These are phyloP conservation scores for Nicotiana otophora DNA, from an alignment of 257 asterid genomes.

Conservation along the genomic window DNA sequence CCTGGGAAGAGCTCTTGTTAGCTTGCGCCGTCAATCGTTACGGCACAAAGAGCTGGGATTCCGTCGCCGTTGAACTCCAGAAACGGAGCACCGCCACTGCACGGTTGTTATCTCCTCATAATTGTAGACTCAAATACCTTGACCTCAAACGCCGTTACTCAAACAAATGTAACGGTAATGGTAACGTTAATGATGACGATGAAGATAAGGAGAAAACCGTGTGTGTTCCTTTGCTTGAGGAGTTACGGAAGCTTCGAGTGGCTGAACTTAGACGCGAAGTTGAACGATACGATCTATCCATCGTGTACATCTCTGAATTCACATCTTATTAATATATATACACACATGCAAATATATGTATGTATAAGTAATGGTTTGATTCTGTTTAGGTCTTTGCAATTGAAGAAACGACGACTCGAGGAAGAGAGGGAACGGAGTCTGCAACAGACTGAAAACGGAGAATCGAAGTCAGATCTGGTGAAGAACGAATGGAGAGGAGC, in stretches of 20 bases:
- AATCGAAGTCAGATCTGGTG: constrained; percentile 40
- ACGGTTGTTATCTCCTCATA: constrained; percentile 32
- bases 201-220: constrained; percentile 25
- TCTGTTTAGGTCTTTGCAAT: constrained; percentile 56
- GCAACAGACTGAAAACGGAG: constrained; percentile 3
- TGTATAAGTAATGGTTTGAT: constrained; percentile 8
- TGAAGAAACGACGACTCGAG: constrained; percentile 54
- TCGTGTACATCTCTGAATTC: constrained; percentile 39
- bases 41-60: constrained; percentile 67
- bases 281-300: constrained; percentile 79
- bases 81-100: constrained; percentile 41
- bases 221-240: constrained; percentile 47
- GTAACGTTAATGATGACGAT: constrained; percentile 23
- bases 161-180: no score
- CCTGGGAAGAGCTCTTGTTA: constrained; percentile 74
- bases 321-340: constrained; percentile 14
- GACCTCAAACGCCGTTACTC: constrained; percentile 48
- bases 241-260: constrained; percentile 63
- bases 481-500: not conserved
- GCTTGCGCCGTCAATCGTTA: constrained; percentile 84
- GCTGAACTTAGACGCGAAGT: constrained; percentile 76
- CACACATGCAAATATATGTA: constrained; percentile 2
- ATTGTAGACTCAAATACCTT: constrained; percentile 42
- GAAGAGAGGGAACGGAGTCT: constrained; percentile 37
- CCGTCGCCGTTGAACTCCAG: constrained; percentile 60